These are phyloP conservation scores for Pyrenophora seminiperda DNA, from an alignment of 2,329 filamentous ascomycete genomes.

Conservation along the genomic window DNA sequence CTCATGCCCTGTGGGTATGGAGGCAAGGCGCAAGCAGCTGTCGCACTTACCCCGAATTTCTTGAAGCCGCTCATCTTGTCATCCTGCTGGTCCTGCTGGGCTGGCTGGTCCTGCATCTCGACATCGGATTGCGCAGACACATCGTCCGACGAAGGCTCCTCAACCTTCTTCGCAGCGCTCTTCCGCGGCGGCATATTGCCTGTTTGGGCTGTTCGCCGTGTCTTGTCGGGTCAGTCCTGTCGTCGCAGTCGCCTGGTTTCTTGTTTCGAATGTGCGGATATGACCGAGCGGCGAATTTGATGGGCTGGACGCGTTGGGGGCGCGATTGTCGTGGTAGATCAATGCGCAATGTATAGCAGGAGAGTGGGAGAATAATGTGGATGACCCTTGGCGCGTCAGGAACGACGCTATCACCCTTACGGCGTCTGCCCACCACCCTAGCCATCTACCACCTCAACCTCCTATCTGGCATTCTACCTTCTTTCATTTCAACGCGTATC, in stretches of 20 bases:
- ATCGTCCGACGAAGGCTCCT: slow-evolving; percentile 45
- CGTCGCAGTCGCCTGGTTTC: not conserved
- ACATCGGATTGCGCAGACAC: slow-evolving; percentile 47
- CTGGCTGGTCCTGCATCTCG: slow-evolving; percentile 47
- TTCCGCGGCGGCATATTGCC: slow-evolving; percentile 50
- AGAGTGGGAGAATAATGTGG: slow-evolving; percentile 15
- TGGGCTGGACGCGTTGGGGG: slow-evolving; percentile 9
- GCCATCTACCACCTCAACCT: not conserved
- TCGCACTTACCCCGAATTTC: slow-evolving; percentile 42
- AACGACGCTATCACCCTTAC: slow-evolving; percentile 7
- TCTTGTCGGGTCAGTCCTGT: slow-evolving; percentile 11
- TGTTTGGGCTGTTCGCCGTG: slow-evolving; percentile 42
- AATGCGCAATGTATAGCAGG: slow-evolving; percentile 4
- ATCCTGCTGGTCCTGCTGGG: slow-evolving; percentile 43
- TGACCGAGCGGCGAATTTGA: not conserved
- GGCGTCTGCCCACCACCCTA: slow-evolving; percentile 4
- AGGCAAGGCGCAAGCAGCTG: slow-evolving; percentile 11
- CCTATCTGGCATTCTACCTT: not conserved
- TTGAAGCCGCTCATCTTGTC: slow-evolving; percentile 42
- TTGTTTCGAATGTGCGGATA: not conserved
- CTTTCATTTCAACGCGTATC: slow-evolving; percentile 4
- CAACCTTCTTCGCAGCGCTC: slow-evolving; percentile 40
- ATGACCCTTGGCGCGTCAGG: slow-evolving; percentile 13
- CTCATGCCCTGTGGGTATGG: not conserved
- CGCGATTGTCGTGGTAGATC: slow-evolving; percentile 2